These are phyloP conservation scores for Melanopsichium pennsylvanicum DNA, from an alignment of 1,284 basidiomycete genomes.

Conservation along the genomic window DNA sequence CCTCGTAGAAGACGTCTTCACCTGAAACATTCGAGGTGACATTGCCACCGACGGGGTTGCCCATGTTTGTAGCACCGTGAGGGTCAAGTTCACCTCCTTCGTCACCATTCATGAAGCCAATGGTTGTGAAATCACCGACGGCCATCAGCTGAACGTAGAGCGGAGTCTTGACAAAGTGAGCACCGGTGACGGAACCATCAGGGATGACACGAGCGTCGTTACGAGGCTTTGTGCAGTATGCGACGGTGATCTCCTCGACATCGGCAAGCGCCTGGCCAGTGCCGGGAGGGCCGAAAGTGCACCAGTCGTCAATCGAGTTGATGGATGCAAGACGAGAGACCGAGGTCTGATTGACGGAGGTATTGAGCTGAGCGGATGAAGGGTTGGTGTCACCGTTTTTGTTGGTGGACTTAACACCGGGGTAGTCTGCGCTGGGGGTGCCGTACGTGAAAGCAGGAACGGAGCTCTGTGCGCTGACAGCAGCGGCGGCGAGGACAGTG, in stretches of 20 bases:
- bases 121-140: conserved; percentile 64
- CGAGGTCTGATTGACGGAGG: conserved; percentile 63
- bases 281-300: conserved; percentile 66
- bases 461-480: conserved; percentile 14
- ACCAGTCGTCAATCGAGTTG: conserved; percentile 65
- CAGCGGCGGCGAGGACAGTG: conserved; percentile 22
- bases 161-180: conserved; percentile 64
- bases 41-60: conserved; percentile 70
- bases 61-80: conserved; percentile 65
- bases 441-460: conserved; percentile 56
- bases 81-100: conserved; percentile 65
- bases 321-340: conserved; percentile 59
- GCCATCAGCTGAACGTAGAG: conserved; percentile 69
- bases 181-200: conserved; percentile 62
- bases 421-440: conserved; percentile 44
- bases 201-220: conserved; percentile 66
- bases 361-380: conserved; percentile 49
- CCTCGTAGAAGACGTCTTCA: conserved; percentile 69
- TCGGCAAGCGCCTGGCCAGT: conserved; percentile 71
- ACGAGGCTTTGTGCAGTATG: conserved; percentile 74
- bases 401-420: conserved; percentile 51
- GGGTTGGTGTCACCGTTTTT: conserved; percentile 62
- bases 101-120: conserved; percentile 55
- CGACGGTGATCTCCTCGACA: conserved; percentile 75
- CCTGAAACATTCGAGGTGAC: conserved; percentile 70